Evolutionary conservation across 352 stramenopile species (phyloP).

Genomic region (Aphanomyces euteiches): DNA sequence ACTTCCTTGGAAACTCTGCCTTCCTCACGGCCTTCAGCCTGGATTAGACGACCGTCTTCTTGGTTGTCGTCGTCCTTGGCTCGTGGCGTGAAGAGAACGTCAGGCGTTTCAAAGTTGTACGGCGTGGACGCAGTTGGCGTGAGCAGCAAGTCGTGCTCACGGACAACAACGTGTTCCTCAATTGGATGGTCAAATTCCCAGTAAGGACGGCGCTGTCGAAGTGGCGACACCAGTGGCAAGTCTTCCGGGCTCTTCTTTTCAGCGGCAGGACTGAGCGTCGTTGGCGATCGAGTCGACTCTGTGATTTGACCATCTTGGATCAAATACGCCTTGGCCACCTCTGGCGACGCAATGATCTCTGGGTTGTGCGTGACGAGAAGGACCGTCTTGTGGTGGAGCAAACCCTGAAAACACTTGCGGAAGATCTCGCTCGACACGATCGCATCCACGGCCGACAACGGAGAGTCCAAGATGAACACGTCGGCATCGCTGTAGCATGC

Average conservation of each 20-base stretch:
- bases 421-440: constrained; percentile 87
- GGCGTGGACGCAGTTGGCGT: constrained; percentile 34
- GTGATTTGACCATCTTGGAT: constrained; percentile 38
- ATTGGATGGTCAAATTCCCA: not conserved
- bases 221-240: constrained; percentile 36
- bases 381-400: constrained; percentile 50
- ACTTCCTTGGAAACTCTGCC: not conserved
- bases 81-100: constrained; percentile 39
- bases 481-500: constrained; percentile 18
- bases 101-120: constrained; percentile 41
- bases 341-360: constrained; percentile 38
- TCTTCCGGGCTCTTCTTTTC: too few species aligned
- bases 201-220: constrained; percentile 30
- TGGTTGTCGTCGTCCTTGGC: constrained; percentile 30
- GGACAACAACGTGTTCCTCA: constrained; percentile 40
- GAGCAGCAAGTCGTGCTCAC: constrained; percentile 36
- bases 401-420: constrained; percentile 57
- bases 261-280: not conserved
- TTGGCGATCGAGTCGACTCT: constrained; percentile 6
- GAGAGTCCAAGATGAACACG: constrained; percentile 14
- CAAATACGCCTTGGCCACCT: constrained; percentile 39
- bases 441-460: constrained; percentile 74
- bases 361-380: constrained; percentile 72
- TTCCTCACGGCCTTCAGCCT: not conserved
- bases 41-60: not conserved